Percentiles rank a stretch among this genome's conserved stretches.
These are phyloP conservation scores for Eragrostis nindensis DNA, from an alignment of 176 grass and related monocot species.

Conservation along the genomic window DNA sequence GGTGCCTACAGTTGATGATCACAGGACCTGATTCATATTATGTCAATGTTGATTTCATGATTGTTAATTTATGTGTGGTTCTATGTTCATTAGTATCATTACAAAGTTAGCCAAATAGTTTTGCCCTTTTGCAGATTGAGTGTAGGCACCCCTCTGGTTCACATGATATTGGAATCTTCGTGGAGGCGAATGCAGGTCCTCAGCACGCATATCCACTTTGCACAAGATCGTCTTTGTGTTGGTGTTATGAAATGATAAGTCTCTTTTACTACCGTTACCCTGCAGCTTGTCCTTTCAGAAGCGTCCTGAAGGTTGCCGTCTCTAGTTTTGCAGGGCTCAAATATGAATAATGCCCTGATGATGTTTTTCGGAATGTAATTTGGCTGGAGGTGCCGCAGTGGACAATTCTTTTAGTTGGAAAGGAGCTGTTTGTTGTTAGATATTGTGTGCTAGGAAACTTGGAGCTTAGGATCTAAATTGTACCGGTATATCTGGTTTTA, in stretches of 20 bases:
- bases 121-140: conserved; percentile 7
- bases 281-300: background rate
- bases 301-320: background rate
- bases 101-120: background rate
- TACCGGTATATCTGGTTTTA: background rate
- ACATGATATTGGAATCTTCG: background rate
- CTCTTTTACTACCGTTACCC: background rate
- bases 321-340: background rate
- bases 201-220: background rate
- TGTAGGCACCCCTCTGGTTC: background rate
- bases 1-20: background rate
- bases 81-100: background rate
- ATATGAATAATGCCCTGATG: background rate
- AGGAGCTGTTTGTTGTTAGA: background rate
- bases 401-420: background rate
- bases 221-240: background rate
- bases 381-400: background rate
- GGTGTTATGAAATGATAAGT: background rate
- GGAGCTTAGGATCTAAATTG: background rate
- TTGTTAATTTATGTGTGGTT: background rate
- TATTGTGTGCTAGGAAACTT: background rate
- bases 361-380: background rate
- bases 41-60: background rate
- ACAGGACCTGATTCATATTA: conserved; percentile 17
- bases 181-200: background rate